Percentiles rank a stretch among this genome's conserved stretches.
These are phyloP conservation scores for Trichophyton verrucosum DNA, from an alignment of 2,329 filamentous ascomycete species.

Conservation along the genomic window DNA sequence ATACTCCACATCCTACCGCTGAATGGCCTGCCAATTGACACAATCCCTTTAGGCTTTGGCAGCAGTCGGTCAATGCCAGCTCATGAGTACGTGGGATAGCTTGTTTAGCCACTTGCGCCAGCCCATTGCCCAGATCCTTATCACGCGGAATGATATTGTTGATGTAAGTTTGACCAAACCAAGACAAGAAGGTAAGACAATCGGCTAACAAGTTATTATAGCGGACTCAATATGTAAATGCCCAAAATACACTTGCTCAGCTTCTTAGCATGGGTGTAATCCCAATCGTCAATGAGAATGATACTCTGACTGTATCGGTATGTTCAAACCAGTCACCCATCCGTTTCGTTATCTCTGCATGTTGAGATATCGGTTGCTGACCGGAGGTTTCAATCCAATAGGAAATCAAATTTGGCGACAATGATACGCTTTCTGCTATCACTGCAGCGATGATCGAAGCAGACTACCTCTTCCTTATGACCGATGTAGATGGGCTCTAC, in stretches of 20 bases:
- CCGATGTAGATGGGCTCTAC: conserved; percentile 94
- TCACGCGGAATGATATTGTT: conserved; percentile 92
- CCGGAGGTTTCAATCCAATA: conserved; percentile 12
- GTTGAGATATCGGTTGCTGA: background rate
- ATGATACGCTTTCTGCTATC: conserved; percentile 92
- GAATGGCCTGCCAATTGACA: background rate
- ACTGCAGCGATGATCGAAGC: conserved; percentile 95
- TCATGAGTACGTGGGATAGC: conserved; percentile 93
- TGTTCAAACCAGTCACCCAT: conserved; percentile 9
- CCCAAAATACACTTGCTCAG: conserved; percentile 86
- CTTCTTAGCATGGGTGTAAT: conserved; percentile 90
- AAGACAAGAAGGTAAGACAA: background rate
- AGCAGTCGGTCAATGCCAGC: conserved; percentile 86
- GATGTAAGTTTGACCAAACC: conserved; percentile 47
- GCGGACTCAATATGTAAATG: conserved; percentile 89
- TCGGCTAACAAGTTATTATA: conserved; percentile 25
- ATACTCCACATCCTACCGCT: conserved; percentile 12
- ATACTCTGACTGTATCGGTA: conserved; percentile 79
- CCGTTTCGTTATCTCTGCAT: background rate
- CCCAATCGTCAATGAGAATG: conserved; percentile 97
- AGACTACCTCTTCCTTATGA: conserved; percentile 96
- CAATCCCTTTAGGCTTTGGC: conserved; percentile 55
- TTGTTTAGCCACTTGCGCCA: conserved; percentile 78
- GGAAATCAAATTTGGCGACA: conserved; percentile 99
- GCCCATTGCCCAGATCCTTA: conserved; percentile 84